These are phyloP conservation scores for Populus hybrid DNA, from an alignment of 441 rosid species.

Conservation along the genomic window DNA sequence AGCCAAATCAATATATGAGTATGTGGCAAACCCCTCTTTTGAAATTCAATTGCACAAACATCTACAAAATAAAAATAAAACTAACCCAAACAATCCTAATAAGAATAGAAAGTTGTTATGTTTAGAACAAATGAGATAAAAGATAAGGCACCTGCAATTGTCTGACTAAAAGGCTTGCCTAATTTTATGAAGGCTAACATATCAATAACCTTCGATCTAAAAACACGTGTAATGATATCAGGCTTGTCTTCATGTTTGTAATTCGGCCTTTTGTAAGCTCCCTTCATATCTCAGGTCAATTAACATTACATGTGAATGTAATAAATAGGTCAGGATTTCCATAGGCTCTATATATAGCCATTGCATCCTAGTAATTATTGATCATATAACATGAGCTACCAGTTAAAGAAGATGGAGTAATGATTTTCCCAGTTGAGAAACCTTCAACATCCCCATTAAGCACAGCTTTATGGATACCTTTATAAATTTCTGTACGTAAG, in stretches of 20 bases:
- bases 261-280: not conserved
- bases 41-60: not conserved
- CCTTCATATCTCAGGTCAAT: not conserved
- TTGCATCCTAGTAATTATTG: no score
- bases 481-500: not conserved
- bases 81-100: not conserved
- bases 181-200: not conserved
- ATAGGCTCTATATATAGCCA: no score
- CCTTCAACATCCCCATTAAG: not conserved
- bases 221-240: not conserved
- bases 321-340: no score
- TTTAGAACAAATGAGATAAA: not conserved
- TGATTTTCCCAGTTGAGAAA: not conserved
- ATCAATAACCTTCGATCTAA: not conserved
- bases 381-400: not conserved
- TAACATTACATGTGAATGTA: not conserved
- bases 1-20: not conserved
- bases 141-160: not conserved
- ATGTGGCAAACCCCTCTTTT: not conserved
- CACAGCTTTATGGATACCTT: not conserved
- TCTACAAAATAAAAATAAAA: no score
- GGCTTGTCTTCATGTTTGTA: not conserved
- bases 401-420: not conserved
- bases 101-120: not conserved
- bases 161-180: not conserved